Conservation (phyloP, 2,329 filamentous ascomycete species). For the Chaetoscypha palmicola region DNA sequence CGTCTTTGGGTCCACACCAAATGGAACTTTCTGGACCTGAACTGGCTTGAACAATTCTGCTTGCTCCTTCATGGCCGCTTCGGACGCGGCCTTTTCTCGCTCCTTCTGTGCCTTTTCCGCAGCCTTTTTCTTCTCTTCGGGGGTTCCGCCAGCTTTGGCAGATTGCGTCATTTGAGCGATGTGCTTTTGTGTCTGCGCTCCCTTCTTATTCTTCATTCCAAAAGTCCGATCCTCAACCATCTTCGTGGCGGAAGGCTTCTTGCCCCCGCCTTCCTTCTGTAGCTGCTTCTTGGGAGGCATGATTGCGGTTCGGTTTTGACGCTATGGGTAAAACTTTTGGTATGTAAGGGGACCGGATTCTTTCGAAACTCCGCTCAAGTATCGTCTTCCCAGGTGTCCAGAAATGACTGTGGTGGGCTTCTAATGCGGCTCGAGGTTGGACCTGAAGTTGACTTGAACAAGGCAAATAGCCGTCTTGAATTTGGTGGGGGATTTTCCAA, state of each 20-base stretch:
- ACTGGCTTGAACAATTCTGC: slow-evolving; percentile 81
- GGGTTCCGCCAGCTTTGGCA: slow-evolving; percentile 65
- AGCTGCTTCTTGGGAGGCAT: slow-evolving; percentile 66
- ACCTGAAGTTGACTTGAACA: too few species aligned
- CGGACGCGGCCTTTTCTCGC: slow-evolving; percentile 85
- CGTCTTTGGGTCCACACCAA: slow-evolving; percentile 96
- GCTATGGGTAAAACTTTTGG: too few species aligned
- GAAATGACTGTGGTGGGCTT: slow-evolving; percentile 31
- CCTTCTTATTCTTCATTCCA: slow-evolving; percentile 99
- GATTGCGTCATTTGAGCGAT: slow-evolving; percentile 78
- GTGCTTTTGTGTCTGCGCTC: slow-evolving; percentile 78
- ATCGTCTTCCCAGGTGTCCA: slow-evolving; percentile 8
- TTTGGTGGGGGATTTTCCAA: slow-evolving; percentile 18
- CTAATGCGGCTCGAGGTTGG: too few species aligned
- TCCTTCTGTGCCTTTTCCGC: slow-evolving; percentile 63
- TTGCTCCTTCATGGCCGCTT: slow-evolving; percentile 73
- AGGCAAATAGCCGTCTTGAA: slow-evolving; percentile 11
- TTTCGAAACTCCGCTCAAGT: background rate
- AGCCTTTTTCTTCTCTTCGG: slow-evolving; percentile 77
- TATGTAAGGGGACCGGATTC: too few species aligned
- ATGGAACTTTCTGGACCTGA: slow-evolving; percentile 95
- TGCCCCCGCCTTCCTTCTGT: slow-evolving; percentile 42
- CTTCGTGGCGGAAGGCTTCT: slow-evolving; percentile 48
- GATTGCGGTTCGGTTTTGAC: slow-evolving; percentile 29
- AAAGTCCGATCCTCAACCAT: slow-evolving; percentile 90